Percentiles rank a stretch among this genome's conserved stretches.
phyloP scores from a whole-genome alignment of 1,284 basidiomycete species.

The Ceratobasidium sp. region DNA sequence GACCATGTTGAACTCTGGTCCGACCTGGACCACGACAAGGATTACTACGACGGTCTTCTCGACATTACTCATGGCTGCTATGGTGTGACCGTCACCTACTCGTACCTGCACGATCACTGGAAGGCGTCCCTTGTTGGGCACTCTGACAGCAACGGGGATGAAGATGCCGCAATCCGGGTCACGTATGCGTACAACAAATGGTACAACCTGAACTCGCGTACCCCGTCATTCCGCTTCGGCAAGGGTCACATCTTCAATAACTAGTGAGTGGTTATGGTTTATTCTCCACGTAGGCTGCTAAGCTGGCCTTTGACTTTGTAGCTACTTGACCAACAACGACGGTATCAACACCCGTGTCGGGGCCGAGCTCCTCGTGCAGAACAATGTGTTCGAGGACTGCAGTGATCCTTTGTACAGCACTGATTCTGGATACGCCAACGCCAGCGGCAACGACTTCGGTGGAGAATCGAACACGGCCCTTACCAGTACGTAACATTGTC shows the following conservation, averaged over 20 bases:
- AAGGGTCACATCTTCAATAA: conserved; percentile 59
- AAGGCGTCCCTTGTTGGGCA: conserved; percentile 62
- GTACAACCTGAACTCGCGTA: conserved; percentile 53
- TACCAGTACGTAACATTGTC: not conserved
- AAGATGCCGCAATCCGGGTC: conserved; percentile 35
- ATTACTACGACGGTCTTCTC: conserved; percentile 43
- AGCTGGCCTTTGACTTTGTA: not conserved
- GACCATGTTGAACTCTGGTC: conserved; percentile 61
- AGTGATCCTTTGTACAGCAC: not conserved
- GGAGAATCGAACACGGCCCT: not conserved
- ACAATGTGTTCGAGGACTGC: conserved; percentile 58
- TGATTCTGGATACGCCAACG: conserved; percentile 10
- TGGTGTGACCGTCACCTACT: conserved; percentile 61
- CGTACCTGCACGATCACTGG: conserved; percentile 61
- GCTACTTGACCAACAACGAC: conserved; percentile 62
- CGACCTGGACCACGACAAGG: conserved; percentile 63
- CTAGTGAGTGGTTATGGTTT: conserved; percentile 9
- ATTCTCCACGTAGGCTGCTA: too few relatives aligned
- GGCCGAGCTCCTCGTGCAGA: conserved; percentile 57
- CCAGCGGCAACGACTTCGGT: conserved; percentile 13
- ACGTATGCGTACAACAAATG: conserved; percentile 20
- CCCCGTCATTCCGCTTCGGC: conserved; percentile 57
- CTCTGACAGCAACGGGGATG: conserved; percentile 59
- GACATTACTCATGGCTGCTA: conserved; percentile 59
- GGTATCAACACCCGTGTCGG: conserved; percentile 67